Conservation (phyloP, 1,139 yeast species). For the Pichia sp. region DNA sequence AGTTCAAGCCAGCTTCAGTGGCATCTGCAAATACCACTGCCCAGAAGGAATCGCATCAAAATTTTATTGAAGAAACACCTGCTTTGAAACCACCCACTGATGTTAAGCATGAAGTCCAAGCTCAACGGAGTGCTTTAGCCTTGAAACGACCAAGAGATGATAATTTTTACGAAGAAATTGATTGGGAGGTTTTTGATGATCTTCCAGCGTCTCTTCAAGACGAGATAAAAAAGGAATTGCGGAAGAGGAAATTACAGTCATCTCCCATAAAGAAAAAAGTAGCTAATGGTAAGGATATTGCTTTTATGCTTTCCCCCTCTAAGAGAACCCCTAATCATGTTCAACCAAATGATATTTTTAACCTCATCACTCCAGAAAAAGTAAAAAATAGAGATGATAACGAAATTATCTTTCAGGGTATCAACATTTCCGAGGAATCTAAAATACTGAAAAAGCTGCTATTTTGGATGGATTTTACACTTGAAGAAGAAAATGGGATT, state of each 20-base stretch:
- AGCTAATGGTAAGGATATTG: constrained; percentile 17
- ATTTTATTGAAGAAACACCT: not conserved
- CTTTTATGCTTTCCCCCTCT: constrained; percentile 19
- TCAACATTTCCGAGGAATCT: constrained; percentile 18
- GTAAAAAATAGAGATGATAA: constrained; percentile 5
- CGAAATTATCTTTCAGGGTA: constrained; percentile 24
- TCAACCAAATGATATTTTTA: not conserved
- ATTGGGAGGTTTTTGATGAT: constrained; percentile 51
- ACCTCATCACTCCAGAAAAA: constrained; percentile 7
- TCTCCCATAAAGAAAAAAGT: constrained; percentile 19
- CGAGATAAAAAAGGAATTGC: constrained; percentile 46
- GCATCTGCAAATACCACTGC: not conserved
- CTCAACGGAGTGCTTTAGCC: not conserved
- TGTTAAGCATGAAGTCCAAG: not conserved
- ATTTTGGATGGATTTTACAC: constrained; percentile 26
- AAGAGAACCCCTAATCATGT: constrained; percentile 10
- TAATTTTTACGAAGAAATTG: constrained; percentile 31
- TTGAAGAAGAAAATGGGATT: constrained; percentile 20
- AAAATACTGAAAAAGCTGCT: constrained; percentile 16
- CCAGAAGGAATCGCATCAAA: not conserved
- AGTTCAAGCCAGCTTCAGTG: constrained; percentile 29
- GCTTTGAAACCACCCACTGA: not conserved
- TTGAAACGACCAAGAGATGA: not conserved
- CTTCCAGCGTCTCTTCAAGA: constrained; percentile 49
- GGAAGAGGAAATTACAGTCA: constrained; percentile 24